A percentile compares a stretch with the other conserved stretches of the same genome.
These are phyloP conservation scores for Paxillus ammoniavirescens DNA, from an alignment of 768 basidiomycete genomes.

Conservation along the genomic window DNA sequence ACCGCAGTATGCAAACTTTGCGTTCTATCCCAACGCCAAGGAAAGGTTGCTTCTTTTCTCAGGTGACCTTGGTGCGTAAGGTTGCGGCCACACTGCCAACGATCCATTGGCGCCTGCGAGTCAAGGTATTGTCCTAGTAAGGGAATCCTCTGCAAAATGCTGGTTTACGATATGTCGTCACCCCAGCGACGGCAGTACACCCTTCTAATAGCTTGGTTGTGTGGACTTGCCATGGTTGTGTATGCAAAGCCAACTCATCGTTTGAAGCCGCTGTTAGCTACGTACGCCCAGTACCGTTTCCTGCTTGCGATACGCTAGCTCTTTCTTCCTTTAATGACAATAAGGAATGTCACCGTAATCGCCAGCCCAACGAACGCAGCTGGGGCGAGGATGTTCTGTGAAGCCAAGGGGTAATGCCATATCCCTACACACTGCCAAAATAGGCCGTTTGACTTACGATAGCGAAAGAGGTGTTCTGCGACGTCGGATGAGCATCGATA, in stretches of 20 bases:
- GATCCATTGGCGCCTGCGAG: no score
- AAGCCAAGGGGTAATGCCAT: slow-evolving; percentile 21
- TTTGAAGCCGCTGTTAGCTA: slow-evolving; percentile 14
- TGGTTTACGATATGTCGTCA: no score
- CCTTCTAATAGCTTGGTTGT: no score
- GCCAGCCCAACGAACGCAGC: slow-evolving; percentile 17
- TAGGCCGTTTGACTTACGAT: slow-evolving; percentile 8
- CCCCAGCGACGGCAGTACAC: no score
- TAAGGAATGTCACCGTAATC: slow-evolving; percentile 20
- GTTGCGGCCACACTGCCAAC: no score
- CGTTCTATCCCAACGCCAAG: no score
- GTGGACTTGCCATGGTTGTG: no score
- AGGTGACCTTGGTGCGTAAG: no score
- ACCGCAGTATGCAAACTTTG: no score
- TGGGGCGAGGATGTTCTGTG: slow-evolving; percentile 16
- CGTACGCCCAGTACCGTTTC: slow-evolving; percentile 16
- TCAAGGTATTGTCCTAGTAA: no score
- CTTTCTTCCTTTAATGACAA: slow-evolving; percentile 16
- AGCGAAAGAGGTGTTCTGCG: slow-evolving; percentile 18
- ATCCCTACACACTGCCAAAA: slow-evolving; percentile 7
- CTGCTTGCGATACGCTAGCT: slow-evolving; percentile 15
- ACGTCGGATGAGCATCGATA: background rate
- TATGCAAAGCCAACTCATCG: background rate
- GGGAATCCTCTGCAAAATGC: no score
- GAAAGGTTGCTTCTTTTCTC: no score